A percentile compares a stretch with the other conserved stretches of the same genome.
These are phyloP conservation scores for Intubia oerlemansii DNA, from an alignment of 2,329 filamentous ascomycete species.

Conservation along the genomic window DNA sequence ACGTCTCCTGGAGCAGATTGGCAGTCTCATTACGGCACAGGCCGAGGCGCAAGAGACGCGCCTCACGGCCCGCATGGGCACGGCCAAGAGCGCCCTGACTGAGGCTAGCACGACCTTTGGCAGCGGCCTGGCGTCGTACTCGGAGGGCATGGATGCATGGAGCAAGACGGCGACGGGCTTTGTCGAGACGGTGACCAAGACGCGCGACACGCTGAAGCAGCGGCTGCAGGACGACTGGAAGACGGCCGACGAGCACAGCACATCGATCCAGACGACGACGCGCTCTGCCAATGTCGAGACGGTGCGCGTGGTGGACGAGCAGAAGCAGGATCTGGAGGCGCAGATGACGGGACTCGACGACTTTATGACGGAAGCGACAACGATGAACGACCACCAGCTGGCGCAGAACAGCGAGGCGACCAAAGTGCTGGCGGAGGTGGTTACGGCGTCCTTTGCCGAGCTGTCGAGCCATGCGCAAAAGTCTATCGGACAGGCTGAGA, in stretches of 20 bases:
- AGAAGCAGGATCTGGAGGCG: slow-evolving; percentile 67
- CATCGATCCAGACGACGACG: slow-evolving; percentile 64
- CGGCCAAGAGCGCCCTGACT: slow-evolving; percentile 41
- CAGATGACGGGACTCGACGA: slow-evolving; percentile 83
- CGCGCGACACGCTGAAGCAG: slow-evolving; percentile 56
- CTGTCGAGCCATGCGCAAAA: slow-evolving; percentile 50
- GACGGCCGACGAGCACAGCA: slow-evolving; percentile 55
- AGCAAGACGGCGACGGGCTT: slow-evolving; percentile 44
- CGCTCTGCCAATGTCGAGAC: slow-evolving; percentile 82
- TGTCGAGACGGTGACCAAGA: slow-evolving; percentile 48
- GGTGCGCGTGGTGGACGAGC: slow-evolving; percentile 69
- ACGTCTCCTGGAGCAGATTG: slow-evolving; percentile 55
- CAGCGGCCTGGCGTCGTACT: slow-evolving; percentile 42
- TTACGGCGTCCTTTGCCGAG: slow-evolving; percentile 51
- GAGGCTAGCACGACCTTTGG: slow-evolving; percentile 44
- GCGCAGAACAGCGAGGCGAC: slow-evolving; percentile 46
- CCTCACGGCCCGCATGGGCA: slow-evolving; percentile 38
- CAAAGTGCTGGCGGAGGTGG: slow-evolving; percentile 40
- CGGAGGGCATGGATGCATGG: slow-evolving; percentile 55
- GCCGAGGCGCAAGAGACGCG: slow-evolving; percentile 53
- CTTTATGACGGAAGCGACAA: slow-evolving; percentile 64
- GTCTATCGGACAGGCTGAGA: slow-evolving; percentile 44
- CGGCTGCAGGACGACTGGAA: slow-evolving; percentile 77
- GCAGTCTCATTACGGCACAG: slow-evolving; percentile 52
- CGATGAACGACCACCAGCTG: slow-evolving; percentile 62